A percentile compares a stretch with the other conserved stretches of the same genome.
phyloP scores from a whole-genome alignment of 2,329 filamentous ascomycete genomes.

The Penicillium crustosum region DNA sequence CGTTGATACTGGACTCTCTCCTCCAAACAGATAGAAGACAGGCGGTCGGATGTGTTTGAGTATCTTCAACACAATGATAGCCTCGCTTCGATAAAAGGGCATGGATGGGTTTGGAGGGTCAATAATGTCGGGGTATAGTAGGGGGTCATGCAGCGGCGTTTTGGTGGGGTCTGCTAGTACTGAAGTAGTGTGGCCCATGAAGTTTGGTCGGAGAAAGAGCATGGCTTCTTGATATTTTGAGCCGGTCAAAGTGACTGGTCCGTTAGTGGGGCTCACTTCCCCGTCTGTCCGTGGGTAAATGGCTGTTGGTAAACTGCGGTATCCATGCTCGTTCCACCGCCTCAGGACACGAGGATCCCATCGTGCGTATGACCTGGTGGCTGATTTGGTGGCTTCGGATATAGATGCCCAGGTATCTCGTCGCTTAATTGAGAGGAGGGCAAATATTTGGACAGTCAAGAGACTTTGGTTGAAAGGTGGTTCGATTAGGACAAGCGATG shows the following conservation, averaged over 20 bases:
- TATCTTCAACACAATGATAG: conserved; percentile 3
- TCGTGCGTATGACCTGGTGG: not conserved
- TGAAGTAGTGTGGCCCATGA: not conserved
- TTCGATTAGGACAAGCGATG: not conserved
- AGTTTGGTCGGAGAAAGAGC: conserved; percentile 8
- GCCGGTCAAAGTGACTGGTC: conserved; percentile 2
- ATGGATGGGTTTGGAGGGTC: not conserved
- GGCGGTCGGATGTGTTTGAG: conserved; percentile 17
- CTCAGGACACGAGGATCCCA: conserved; percentile 14
- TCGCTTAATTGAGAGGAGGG: not conserved
- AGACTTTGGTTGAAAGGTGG: too few species aligned
- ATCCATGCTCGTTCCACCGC: conserved; percentile 7
- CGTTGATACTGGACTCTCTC: conserved; percentile 10
- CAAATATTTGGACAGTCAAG: too few species aligned
- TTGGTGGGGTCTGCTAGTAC: not conserved
- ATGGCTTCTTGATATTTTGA: conserved; percentile 13
- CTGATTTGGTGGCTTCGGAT: not conserved
- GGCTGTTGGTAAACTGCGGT: not conserved
- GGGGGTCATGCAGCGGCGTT: not conserved
- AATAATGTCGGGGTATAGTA: conserved; percentile 9
- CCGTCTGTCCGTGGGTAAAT: not conserved
- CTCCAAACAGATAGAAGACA: conserved; percentile 25
- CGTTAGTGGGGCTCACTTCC: not conserved
- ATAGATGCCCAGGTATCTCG: conserved; percentile 9
- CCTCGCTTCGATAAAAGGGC: conserved; percentile 8